phyloP scores from a whole-genome alignment of 1,139 yeast genomes.

The Saccharomyces pastorianus region DNA sequence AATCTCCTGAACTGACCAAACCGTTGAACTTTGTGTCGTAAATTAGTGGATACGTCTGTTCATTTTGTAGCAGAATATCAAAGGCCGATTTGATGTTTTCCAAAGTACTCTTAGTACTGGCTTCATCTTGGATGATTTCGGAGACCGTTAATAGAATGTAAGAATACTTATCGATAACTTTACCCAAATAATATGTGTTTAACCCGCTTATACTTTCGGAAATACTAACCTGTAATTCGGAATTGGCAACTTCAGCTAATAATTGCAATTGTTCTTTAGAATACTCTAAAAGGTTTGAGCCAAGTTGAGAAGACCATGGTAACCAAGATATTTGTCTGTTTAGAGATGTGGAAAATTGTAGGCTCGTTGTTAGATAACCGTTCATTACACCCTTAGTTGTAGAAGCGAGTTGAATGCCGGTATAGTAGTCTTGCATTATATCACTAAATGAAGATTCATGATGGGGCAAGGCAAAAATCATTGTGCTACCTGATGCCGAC shows the following conservation, averaged over 20 bases:
- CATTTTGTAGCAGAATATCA: slow-evolving; percentile 49
- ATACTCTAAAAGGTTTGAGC: slow-evolving; percentile 36
- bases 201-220: slow-evolving; percentile 54
- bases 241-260: slow-evolving; percentile 35
- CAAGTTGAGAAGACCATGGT: slow-evolving; percentile 45
- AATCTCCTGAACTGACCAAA: slow-evolving; percentile 53
- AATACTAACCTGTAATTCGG: slow-evolving; percentile 43
- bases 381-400: slow-evolving; percentile 63
- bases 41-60: slow-evolving; percentile 47
- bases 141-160: slow-evolving; percentile 58
- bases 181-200: slow-evolving; percentile 69
- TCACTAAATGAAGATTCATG: slow-evolving; percentile 44
- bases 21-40: slow-evolving; percentile 72
- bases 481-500: slow-evolving; percentile 31
- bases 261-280: slow-evolving; percentile 44
- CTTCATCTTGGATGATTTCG: slow-evolving; percentile 44
- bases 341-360: slow-evolving; percentile 51
- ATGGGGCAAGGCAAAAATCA: slow-evolving; percentile 59
- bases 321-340: slow-evolving; percentile 39
- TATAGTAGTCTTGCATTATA: slow-evolving; percentile 15
- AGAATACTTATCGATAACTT: slow-evolving; percentile 65
- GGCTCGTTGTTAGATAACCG: slow-evolving; percentile 44
- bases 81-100: slow-evolving; percentile 52
- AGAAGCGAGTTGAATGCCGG: slow-evolving; percentile 46
- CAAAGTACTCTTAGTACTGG: slow-evolving; percentile 40